Base-by-base conservation (phyloP, 306 rosid genomes). In the Prunus padus region DNA sequence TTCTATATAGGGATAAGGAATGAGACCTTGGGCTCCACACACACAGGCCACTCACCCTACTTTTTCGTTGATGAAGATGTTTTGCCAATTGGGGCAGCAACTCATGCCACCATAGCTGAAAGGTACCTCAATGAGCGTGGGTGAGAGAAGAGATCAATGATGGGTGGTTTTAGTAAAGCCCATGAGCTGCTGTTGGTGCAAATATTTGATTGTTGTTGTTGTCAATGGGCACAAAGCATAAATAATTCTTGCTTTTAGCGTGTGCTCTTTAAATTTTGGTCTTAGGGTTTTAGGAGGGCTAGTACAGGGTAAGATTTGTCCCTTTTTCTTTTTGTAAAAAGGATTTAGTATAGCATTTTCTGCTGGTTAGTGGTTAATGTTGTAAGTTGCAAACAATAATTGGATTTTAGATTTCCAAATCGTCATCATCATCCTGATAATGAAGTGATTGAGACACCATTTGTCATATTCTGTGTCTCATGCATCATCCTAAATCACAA, bases 21-120 rank as follows among this genome's bases (percentile, higher is more conserved):
- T 22, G 97, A 94, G 76, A 91, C 96, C 23, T 65, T 94, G 26
- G 98, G 98, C 11, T 94, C 98, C 51, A 83, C 75, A 56, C 96
- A 93, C 89, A 93, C 97, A 0, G 98, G 96, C 4, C 98, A 93
- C 81, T 93, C 98, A 2, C 96, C 98, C 9, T 79, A 91, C 74
- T 94, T 94, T 73, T 91, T 86, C 94, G 91, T 94, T 16, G 98
- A 94, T 18, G 98, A 91, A 81, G 91, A 94, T 5, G 89, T 78
- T 76, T 86, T 94, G 1, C 97, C 97, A 4, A 67, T 82, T 2
- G 98, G 97, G 0, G 98, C 97, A 11, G 94, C 96, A 7, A 78
- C 83, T 71, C 97, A 91, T 47, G 97, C 98, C 60, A 86, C 89
- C 71, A 88, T 94, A 50, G 96, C 97, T 26, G 98, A 94, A 81